Base-by-base conservation (phyloP, 2,329 filamentous ascomycete species). In the Claviceps quebecensis region DNA sequence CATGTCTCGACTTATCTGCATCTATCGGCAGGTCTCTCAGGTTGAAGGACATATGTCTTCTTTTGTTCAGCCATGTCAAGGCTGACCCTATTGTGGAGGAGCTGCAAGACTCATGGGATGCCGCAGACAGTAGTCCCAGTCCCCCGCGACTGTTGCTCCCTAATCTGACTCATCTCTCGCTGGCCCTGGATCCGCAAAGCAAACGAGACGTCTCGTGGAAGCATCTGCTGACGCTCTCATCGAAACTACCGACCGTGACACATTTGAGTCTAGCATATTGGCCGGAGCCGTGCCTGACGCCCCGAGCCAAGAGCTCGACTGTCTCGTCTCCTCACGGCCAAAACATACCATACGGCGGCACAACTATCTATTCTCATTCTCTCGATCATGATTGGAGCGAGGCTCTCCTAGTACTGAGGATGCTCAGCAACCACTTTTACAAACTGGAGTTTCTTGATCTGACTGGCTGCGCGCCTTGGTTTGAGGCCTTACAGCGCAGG, bases 241-340 rank as follows among this genome's bases (percentile, higher is more conserved):
- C 67, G 11, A 77, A 75, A 56, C 61, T 80, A 6, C 70, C 70
- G 0, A 72, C 69, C 14, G 63, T 83, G 40, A 83, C 80, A 1
- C 78, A 83, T 57, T 67, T 83, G 41, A 80, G 74, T 56, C 69
- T 83, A 6, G 77, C 78, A 16, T 76, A 75, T 60, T 83, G 80
- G 80, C 80, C 80, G 1, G 71, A 73, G 48, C 80, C 80, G 2
- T 72, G 71, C 16, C 64, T 80, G n/a, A 78, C 77, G 2, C 75
- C 76, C 8, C 74, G 76, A 56, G 72, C 77, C 6, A 72, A 69
- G 52, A 67, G 67, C 26, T 65, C 75, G 0, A 71, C 72, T 2
- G 63, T 81, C 2, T 63, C 69, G 1, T 71, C 72, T 4, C 66
- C 68, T 4, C 63, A 69, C 36, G 75, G 69, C 29, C 65, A 58